Evolutionary conservation across 805 yeast genomes (phyloP), one percentile per base, ranked within the genome.

Genomic region (Ogataea polymorpha): DNA sequence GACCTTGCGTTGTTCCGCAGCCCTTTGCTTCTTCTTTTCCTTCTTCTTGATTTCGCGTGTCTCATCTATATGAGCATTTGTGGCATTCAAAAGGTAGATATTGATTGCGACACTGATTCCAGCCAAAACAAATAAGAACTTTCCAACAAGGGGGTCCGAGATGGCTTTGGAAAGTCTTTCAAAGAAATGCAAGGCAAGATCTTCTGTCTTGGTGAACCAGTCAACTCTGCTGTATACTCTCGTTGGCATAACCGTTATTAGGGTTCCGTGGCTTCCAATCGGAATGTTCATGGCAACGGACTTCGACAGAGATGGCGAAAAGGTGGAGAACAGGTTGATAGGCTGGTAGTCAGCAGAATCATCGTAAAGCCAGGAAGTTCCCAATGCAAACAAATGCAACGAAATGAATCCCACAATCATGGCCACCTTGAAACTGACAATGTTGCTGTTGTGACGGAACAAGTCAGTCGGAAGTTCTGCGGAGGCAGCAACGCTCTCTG

Each of bases 21-120:
- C 32, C 29, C 39, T 51, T 10, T 49, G 24, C 32, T 45, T 48
- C 39, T 47, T 48, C 34, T 44, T 44, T 28, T 38, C 48, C 13
- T 27, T 41, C 7, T 18, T 24, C 10, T 30, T 26, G 15, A 44
- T 21, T 6, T 40, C 33, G 2, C 27, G 33, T 17, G 37, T 40
- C 23, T 49, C 42, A 68, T 41, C 62, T 58, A 32, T 61, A 52
- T 83, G 86, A 39, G 74, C 71, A 61, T 86, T 76, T n/a, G 96
- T 84, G 42, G 87, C 93, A 55, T 88, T 87, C 61, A 91, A 74
- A 51, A 93, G 72, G 62, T 90, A 91, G 37, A 85, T 79, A 61
- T 93, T 93, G 49, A 86, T 80, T 5, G 84, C 80, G 41, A 87
- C 75, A 50, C 95, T 85, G 49, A 86, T 67, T 18, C 84, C 80